These are phyloP conservation scores for Colletotrichum agaves DNA, from an alignment of 2,329 filamentous ascomycete species.

Conservation along the genomic window DNA sequence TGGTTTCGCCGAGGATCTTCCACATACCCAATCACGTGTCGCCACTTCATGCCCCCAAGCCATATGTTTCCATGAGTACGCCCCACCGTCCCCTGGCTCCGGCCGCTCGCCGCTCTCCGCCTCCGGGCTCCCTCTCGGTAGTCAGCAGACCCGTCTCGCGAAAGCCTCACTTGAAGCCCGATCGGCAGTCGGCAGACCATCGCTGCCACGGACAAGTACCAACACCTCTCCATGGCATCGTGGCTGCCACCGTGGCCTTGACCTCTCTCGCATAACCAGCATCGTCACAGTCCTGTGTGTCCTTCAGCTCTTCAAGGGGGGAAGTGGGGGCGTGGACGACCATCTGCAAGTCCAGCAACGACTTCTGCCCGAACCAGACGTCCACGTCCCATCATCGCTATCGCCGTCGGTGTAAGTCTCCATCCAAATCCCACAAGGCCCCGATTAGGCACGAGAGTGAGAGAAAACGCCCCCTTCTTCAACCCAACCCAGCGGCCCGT, in stretches of 20 bases:
- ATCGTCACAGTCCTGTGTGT: conserved; percentile 7
- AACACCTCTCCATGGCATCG: background rate
- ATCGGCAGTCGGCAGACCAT: conserved; percentile 32
- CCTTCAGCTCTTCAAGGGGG: conserved; percentile 30
- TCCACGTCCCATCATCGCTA: conserved; percentile 14
- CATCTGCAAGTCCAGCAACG: background rate
- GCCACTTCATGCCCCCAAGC: conserved; percentile 16
- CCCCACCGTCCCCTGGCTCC: conserved; percentile 14
- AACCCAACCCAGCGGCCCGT: background rate
- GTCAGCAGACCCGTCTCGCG: conserved; percentile 28
- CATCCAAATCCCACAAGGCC: background rate
- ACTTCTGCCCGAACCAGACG: background rate
- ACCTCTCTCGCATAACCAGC: conserved; percentile 1
- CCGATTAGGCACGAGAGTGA: background rate
- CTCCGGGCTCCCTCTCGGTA: conserved; percentile 31
- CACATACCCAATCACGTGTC: background rate
- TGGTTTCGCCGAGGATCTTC: conserved; percentile 5
- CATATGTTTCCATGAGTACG: conserved; percentile 14
- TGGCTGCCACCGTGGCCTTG: background rate
- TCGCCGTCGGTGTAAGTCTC: conserved; percentile 26
- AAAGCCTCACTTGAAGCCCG: conserved; percentile 28
- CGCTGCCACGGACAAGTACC: conserved; percentile 11
- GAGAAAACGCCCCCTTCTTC: too few relatives aligned
- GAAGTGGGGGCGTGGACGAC: background rate
- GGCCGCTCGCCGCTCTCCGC: conserved; percentile 19